Conservation (phyloP, 352 stramenopile genomes). For the Blastocystis sp. region DNA sequence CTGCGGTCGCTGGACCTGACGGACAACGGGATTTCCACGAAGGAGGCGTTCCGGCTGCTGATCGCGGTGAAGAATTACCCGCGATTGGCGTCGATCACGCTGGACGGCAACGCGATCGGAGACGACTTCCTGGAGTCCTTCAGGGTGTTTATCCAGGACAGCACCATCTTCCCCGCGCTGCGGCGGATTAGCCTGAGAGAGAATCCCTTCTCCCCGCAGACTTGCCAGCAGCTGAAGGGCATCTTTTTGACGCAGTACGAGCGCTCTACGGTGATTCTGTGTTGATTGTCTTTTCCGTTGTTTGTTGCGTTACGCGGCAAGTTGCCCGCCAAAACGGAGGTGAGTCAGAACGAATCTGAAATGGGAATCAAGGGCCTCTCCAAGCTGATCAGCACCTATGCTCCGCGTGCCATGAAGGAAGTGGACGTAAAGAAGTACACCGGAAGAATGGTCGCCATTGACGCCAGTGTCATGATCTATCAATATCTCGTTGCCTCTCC, state of each 20-base stretch:
- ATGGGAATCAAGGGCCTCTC: constrained; percentile 99
- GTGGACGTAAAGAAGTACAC: constrained; percentile 79
- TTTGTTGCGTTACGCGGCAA: not conserved
- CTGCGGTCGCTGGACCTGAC: constrained; percentile 23
- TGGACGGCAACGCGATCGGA: constrained; percentile 48
- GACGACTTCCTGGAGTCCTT: constrained; percentile 35
- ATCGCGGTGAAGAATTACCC: constrained; percentile 58
- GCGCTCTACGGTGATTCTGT: constrained; percentile 31
- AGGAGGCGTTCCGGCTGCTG: constrained; percentile 31
- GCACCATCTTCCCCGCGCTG: constrained; percentile 28
- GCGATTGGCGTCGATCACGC: constrained; percentile 15
- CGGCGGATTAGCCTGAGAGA: constrained; percentile 49
- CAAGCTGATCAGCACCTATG: constrained; percentile 94
- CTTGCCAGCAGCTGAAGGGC: constrained; percentile 25
- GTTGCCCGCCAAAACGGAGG: not conserved
- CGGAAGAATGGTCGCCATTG: constrained; percentile 92
- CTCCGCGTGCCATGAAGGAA: constrained; percentile 89
- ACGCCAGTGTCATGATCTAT: constrained; percentile 98
- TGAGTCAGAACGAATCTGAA: not conserved
- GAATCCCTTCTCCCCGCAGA: constrained; percentile 7
- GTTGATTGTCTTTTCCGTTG: constrained; percentile 18
- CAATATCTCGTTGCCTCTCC: constrained; percentile 86
- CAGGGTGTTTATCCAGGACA: constrained; percentile 61
- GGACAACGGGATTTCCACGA: constrained; percentile 53
- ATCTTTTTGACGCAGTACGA: constrained; percentile 63